phyloP scores from a whole-genome alignment of 441 rosid species.

The Gossypium davidsonii region DNA sequence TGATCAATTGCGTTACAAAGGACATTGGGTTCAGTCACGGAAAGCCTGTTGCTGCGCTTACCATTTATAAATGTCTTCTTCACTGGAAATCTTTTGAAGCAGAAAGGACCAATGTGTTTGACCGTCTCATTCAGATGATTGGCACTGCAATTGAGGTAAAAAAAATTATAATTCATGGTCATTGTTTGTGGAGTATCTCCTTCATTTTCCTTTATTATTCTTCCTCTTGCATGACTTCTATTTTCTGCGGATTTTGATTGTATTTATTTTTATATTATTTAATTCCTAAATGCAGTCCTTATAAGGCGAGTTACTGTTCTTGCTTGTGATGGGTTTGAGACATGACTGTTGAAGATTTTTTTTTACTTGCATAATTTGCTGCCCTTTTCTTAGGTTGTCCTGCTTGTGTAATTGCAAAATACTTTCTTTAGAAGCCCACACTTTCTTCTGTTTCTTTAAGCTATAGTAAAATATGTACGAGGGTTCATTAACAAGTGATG shows the following conservation, averaged over 20 bases:
- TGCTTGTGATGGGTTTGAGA: background rate
- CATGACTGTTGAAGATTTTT: background rate
- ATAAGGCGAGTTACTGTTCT: background rate
- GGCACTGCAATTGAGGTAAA: slow-evolving; percentile 95
- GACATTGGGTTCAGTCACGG: slow-evolving; percentile 82
- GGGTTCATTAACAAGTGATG: background rate
- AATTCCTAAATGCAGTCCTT: background rate
- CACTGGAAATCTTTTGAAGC: slow-evolving; percentile 98
- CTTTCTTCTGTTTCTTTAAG: slow-evolving; percentile 24
- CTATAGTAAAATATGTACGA: background rate
- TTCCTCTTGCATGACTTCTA: background rate
- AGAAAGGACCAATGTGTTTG: slow-evolving; percentile 93
- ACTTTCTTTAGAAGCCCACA: background rate
- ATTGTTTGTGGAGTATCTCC: slow-evolving; percentile 1
- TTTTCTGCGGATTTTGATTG: background rate
- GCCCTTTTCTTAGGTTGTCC: background rate
- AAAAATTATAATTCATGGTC: slow-evolving; percentile 6
- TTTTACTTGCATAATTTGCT: slow-evolving; percentile 9
- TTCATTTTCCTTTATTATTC: background rate
- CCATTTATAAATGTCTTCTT: slow-evolving; percentile 87
- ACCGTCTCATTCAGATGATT: slow-evolving; percentile 94
- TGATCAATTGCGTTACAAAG: slow-evolving; percentile 67
- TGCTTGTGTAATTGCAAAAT: background rate
- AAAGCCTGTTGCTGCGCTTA: slow-evolving; percentile 87
- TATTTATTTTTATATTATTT: background rate